Evolutionary conservation across 2,329 filamentous ascomycete species (phyloP).

Genomic region (Exophiala alcalophila): DNA sequence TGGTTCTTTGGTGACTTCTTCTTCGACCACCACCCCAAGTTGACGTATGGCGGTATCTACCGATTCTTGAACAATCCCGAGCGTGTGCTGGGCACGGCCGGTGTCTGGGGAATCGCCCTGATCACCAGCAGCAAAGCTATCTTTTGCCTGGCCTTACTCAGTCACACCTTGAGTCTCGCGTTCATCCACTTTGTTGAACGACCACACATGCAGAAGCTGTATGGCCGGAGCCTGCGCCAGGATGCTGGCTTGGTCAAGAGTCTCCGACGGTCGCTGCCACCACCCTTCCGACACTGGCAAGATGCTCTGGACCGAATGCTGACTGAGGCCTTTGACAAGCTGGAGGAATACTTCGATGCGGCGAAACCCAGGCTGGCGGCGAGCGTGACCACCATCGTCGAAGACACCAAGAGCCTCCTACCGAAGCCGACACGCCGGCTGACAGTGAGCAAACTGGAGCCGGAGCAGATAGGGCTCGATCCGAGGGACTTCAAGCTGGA

Average conservation of each 20-base stretch:
- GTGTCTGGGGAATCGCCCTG: conserved; percentile 90
- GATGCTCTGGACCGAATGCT: conserved; percentile 82
- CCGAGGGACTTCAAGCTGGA: conserved; percentile 75
- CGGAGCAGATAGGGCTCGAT: conserved; percentile 76
- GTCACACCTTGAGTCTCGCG: conserved; percentile 77
- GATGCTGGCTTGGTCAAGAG: conserved; percentile 92
- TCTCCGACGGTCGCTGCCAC: conserved; percentile 79
- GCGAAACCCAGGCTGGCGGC: conserved; percentile 82
- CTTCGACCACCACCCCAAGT: conserved; percentile 80
- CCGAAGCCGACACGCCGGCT: conserved; percentile 84
- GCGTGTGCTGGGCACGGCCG: conserved; percentile 85
- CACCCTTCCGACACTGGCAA: conserved; percentile 77
- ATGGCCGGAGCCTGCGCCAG: conserved; percentile 75
- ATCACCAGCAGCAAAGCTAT: conserved; percentile 88
- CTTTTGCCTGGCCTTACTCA: conserved; percentile 79
- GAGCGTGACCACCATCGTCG: conserved; percentile 80
- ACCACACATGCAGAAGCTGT: conserved; percentile 97
- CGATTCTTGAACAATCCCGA: conserved; percentile 98
- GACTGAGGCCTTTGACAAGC: conserved; percentile 79
- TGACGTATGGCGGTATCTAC: conserved; percentile 96
- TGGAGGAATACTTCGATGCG: conserved; percentile 84
- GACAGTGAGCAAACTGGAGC: conserved; percentile 73
- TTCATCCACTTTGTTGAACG: conserved; percentile 94
- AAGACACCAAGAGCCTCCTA: conserved; percentile 83
- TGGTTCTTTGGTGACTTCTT: conserved; percentile 99